A percentile compares a stretch with the other conserved stretches of the same genome.
phyloP scores from a whole-genome alignment of 495 filamentous ascomycete species.

The Aspergillus heteromorphus region DNA sequence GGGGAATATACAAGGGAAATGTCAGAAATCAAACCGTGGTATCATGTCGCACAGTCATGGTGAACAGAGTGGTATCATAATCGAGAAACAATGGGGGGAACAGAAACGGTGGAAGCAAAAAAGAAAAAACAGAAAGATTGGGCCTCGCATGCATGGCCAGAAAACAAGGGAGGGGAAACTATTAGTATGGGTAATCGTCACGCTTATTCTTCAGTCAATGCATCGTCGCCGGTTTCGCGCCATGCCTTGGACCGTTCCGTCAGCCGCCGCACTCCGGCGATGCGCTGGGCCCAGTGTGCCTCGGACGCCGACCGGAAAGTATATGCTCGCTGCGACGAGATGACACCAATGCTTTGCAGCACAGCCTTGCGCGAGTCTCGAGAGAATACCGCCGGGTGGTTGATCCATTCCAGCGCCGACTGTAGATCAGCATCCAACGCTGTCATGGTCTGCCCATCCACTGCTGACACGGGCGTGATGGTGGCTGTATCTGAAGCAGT shows the following conservation, averaged over 20 bases:
- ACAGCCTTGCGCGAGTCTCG: conserved; percentile 96
- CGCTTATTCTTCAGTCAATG: conserved; percentile 70
- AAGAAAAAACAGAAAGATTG: conserved; percentile 3
- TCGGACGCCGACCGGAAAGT: conserved; percentile 88
- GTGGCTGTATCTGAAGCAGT: conserved; percentile 45
- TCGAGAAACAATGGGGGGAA: conserved; percentile 6
- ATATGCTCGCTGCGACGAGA: conserved; percentile 88
- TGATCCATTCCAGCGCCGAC: conserved; percentile 96
- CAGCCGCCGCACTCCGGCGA: conserved; percentile 69
- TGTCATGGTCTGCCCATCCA: conserved; percentile 70
- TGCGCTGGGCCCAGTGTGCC: conserved; percentile 75
- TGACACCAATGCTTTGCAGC: conserved; percentile 92
- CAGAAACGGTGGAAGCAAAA: conserved; percentile 8
- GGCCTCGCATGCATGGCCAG: background rate
- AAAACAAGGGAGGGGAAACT: conserved; percentile 6
- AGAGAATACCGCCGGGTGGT: conserved; percentile 90
- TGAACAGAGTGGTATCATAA: conserved; percentile 46
- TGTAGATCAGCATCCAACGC: conserved; percentile 91
- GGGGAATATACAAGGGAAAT: conserved; percentile 16
- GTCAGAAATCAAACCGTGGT: conserved; percentile 29
- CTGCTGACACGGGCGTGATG: conserved; percentile 63
- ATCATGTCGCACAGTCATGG: conserved; percentile 40
- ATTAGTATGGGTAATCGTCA: conserved; percentile 2
- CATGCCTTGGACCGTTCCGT: conserved; percentile 78
- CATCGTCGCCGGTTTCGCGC: conserved; percentile 78